A percentile compares a stretch with the other conserved stretches of the same genome.
Evolutionary conservation across 768 basidiomycete genomes (phyloP).

Genomic region (Porpolomopsis calyptriformis): DNA sequence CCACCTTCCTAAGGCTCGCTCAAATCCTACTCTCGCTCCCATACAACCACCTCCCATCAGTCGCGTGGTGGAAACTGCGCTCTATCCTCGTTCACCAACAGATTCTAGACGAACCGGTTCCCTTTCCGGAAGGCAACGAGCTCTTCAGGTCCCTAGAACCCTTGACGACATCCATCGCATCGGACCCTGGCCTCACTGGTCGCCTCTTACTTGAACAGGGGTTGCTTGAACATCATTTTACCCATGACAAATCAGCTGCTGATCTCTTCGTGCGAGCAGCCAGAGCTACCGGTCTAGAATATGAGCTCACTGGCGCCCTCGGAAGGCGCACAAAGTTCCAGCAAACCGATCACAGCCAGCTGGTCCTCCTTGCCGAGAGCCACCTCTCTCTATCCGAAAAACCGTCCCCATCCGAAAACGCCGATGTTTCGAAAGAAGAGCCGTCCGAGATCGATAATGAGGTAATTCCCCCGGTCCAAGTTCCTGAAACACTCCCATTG

Average conservation of each 20-base stretch:
- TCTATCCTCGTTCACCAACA: conserved; percentile 62
- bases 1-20: conserved; percentile 67
- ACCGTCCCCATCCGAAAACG: conserved; percentile 7
- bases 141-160: conserved; percentile 32
- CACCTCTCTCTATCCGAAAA: conserved; percentile 32
- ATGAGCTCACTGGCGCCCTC: conserved; percentile 84
- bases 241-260: conserved; percentile 68
- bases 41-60: conserved; percentile 39
- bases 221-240: conserved; percentile 63
- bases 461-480: conserved; percentile 5
- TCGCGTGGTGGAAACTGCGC: conserved; percentile 81
- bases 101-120: conserved; percentile 75
- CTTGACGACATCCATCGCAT: conserved; percentile 28
- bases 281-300: conserved; percentile 66
- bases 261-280: conserved; percentile 73
- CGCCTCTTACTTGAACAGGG: conserved; percentile 68
- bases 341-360: conserved; percentile 71
- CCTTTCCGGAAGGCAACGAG: conserved; percentile 36
- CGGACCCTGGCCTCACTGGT: conserved; percentile 56
- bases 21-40: conserved; percentile 53
- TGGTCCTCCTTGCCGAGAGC: conserved; percentile 90
- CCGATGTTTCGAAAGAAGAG: conserved; percentile 7
- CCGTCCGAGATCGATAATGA: conserved; percentile 5
- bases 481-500: conserved; percentile 74
- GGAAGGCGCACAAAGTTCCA: conserved; percentile 96